A percentile compares a stretch with the other conserved stretches of the same genome.
These are phyloP conservation scores for Talaromyces sp. DNA, from an alignment of 2,329 filamentous ascomycete genomes.

Conservation along the genomic window DNA sequence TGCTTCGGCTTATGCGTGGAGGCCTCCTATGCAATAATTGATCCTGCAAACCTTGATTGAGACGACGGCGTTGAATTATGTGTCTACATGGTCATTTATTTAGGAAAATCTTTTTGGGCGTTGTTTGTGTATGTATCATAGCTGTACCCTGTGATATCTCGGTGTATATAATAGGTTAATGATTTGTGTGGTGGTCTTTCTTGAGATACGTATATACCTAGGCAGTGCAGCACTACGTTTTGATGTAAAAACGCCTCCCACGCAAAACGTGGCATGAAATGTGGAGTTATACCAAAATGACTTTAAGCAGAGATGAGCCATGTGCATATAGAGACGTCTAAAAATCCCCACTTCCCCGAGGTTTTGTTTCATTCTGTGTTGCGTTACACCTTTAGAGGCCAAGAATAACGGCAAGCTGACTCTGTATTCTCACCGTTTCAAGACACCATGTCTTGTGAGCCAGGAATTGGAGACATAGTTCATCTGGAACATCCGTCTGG, in stretches of 20 bases:
- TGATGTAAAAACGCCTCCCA: neutral
- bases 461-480: neutral
- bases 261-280: neutral
- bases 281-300: neutral
- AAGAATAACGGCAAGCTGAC: no score
- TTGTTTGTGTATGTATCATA: neutral
- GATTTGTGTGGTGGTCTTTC: neutral
- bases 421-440: neutral
- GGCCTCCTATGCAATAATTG: neutral
- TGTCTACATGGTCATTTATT: neutral
- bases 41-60: neutral
- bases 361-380: neutral
- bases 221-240: no score
- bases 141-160: neutral
- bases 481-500: neutral
- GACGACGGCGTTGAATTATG: neutral
- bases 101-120: neutral
- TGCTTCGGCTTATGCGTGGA: constrained; percentile 8
- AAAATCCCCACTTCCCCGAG: neutral
- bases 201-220: no score
- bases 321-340: neutral
- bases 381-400: no score
- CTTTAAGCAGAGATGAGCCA: neutral
- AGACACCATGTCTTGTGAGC: neutral
- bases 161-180: neutral